phyloP scores from a whole-genome alignment of 2,329 filamentous ascomycete genomes.

The Lecanicillium sp. region DNA sequence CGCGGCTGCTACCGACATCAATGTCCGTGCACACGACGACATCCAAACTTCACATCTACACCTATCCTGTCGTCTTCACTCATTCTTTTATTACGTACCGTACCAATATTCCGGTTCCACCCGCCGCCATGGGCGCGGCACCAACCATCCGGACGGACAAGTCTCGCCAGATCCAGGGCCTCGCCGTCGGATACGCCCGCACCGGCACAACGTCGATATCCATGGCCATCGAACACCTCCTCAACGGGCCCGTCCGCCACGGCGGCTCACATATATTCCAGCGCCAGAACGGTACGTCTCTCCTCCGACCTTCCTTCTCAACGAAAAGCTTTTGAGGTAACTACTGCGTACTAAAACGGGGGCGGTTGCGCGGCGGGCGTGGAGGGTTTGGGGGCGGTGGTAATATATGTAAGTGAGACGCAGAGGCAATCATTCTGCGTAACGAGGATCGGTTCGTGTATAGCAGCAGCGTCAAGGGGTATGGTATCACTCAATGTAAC shows the following conservation, averaged over 20 bases:
- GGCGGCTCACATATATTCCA: conserved; percentile 36
- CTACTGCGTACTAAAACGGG: too few relatives aligned
- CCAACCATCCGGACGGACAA: conserved; percentile 28
- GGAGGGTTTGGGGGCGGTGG: background rate
- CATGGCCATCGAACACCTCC: conserved; percentile 39
- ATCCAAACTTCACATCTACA: background rate
- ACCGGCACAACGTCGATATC: conserved; percentile 47
- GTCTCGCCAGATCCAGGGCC: conserved; percentile 32
- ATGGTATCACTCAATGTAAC: too few relatives aligned
- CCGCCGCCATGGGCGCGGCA: conserved; percentile 22
- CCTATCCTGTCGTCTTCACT: too few relatives aligned
- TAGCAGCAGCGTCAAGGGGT: too few relatives aligned
- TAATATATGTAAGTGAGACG: too few relatives aligned
- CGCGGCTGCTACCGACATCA: background rate
- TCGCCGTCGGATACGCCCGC: conserved; percentile 37
- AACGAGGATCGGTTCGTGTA: too few relatives aligned
- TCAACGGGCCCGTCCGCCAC: conserved; percentile 43
- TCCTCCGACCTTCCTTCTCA: background rate
- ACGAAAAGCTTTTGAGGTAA: too few relatives aligned
- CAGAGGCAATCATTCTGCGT: too few relatives aligned
- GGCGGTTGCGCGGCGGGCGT: background rate
- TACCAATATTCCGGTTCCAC: background rate
- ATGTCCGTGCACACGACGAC: background rate
- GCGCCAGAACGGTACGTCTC: conserved; percentile 28
- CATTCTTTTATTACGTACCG: background rate